Evolutionary conservation across 371 early-diverging fungal genomes (phyloP).

Genomic region (Gilbertella persicaria): DNA sequence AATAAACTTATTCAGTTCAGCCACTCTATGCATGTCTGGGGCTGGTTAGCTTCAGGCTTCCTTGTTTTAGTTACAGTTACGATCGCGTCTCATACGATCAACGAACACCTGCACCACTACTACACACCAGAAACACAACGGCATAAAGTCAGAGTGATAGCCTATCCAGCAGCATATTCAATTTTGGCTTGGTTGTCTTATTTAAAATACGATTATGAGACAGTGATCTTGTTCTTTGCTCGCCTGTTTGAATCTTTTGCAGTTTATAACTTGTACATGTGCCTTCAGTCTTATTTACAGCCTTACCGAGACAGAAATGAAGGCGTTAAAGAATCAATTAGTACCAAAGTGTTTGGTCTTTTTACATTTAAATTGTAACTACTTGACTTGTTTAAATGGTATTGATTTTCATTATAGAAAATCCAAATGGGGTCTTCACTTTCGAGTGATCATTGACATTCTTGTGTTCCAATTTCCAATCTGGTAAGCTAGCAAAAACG

Average conservation of each 20-base stretch:
- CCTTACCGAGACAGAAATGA: conserved; percentile 43
- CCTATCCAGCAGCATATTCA: conserved; percentile 49
- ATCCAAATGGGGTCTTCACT: conserved; percentile 55
- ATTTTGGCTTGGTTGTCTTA: conserved; percentile 52
- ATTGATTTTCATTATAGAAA: conserved; percentile 31
- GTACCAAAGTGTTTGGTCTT: conserved; percentile 39
- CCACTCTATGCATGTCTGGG: conserved; percentile 47
- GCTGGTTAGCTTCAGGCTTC: conserved; percentile 44
- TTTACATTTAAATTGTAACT: conserved; percentile 39
- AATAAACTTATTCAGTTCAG: conserved; percentile 16
- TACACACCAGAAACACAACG: conserved; percentile 45
- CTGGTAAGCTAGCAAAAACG: conserved; percentile 34
- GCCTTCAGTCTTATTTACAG: conserved; percentile 44
- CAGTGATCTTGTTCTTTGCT: conserved; percentile 53
- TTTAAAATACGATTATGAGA: conserved; percentile 47
- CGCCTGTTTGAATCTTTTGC: conserved; percentile 51
- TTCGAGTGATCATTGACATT: conserved; percentile 45
- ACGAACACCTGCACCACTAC: conserved; percentile 40
- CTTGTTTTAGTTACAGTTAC: conserved; percentile 37
- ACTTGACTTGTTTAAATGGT: no score
- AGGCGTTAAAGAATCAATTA: conserved; percentile 29
- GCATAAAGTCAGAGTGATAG: conserved; percentile 51
- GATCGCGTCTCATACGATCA: conserved; percentile 33
- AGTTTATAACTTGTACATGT: conserved; percentile 47
- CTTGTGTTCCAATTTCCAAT: conserved; percentile 50